A percentile compares a stretch with the other conserved stretches of the same genome.
These are phyloP conservation scores for Brettanomyces bruxellensis DNA, from an alignment of 805 yeast species.

Conservation along the genomic window DNA sequence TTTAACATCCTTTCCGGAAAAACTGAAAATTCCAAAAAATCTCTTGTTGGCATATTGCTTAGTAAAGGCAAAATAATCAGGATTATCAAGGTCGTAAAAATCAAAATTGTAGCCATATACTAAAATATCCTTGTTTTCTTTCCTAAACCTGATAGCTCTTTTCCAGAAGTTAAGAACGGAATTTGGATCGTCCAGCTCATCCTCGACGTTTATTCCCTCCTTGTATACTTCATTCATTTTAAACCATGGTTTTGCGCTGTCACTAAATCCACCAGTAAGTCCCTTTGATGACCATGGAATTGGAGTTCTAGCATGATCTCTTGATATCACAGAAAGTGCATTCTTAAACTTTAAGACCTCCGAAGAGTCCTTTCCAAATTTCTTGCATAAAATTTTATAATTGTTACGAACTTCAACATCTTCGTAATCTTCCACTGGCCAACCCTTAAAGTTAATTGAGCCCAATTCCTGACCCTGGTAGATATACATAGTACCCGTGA, in stretches of 20 bases:
- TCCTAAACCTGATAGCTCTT: slow-evolving; percentile 33
- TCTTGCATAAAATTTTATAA: not conserved
- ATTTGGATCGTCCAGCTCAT: slow-evolving; percentile 35
- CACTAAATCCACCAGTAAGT: not conserved
- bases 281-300: slow-evolving; percentile 1
- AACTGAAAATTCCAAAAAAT: slow-evolving; percentile 34
- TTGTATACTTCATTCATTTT: slow-evolving; percentile 39
- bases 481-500: slow-evolving; percentile 46
- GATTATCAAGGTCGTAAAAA: slow-evolving; percentile 34
- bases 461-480: slow-evolving; percentile 60
- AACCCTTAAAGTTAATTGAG: slow-evolving; percentile 37
- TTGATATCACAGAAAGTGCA: not conserved
- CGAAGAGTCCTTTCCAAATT: not conserved
- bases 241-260: slow-evolving; percentile 41
- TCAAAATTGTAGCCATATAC: slow-evolving; percentile 35
- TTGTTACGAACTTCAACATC: slow-evolving; percentile 32
- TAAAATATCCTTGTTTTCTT: slow-evolving; percentile 32
- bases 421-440: slow-evolving; percentile 41
- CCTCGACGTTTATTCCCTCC: slow-evolving; percentile 36
- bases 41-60: slow-evolving; percentile 28
- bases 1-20: slow-evolving; percentile 21
- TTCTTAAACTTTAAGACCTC: not conserved
- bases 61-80: slow-evolving; percentile 31
- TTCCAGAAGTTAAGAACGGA: slow-evolving; percentile 40
- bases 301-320: slow-evolving; percentile 6